Conservation (phyloP, 306 rosid genomes). For the barrel medic (Medicago truncatula) region DNA sequence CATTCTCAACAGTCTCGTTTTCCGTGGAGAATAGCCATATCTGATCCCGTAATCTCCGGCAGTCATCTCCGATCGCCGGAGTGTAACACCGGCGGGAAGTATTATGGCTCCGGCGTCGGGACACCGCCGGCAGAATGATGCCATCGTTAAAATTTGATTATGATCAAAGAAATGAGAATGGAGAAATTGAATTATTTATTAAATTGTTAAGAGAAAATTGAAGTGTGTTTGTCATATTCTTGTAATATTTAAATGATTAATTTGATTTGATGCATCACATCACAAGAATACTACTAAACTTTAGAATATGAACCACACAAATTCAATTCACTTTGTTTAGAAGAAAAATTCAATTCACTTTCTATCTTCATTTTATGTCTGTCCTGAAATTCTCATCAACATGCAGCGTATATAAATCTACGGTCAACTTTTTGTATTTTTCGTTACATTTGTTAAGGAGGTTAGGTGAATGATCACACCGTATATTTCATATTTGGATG, state of each 20-base stretch:
- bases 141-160: conserved; percentile 39
- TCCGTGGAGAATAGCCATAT: conserved; percentile 10
- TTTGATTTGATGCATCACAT: conserved; percentile 13
- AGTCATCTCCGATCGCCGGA: conserved; percentile 21
- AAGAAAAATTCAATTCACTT: background rate
- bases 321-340: background rate
- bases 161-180: background rate
- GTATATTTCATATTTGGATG: background rate
- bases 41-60: conserved; percentile 26
- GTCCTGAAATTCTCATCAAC: no score
- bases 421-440: background rate
- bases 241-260: background rate
- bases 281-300: background rate
- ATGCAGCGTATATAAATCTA: no score
- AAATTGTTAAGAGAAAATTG: background rate
- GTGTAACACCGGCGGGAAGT: conserved; percentile 5
- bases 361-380: no score
- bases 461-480: background rate
- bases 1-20: conserved; percentile 9
- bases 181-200: background rate
- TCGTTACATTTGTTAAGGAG: background rate
- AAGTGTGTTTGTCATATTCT: background rate
- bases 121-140: conserved; percentile 49
- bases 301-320: conserved; percentile 36
- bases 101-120: conserved; percentile 42